Evolutionary conservation across 2,329 filamentous ascomycete species (phyloP), one percentile per base, ranked within the genome.

Genomic region (Fusarium armeniacum): DNA sequence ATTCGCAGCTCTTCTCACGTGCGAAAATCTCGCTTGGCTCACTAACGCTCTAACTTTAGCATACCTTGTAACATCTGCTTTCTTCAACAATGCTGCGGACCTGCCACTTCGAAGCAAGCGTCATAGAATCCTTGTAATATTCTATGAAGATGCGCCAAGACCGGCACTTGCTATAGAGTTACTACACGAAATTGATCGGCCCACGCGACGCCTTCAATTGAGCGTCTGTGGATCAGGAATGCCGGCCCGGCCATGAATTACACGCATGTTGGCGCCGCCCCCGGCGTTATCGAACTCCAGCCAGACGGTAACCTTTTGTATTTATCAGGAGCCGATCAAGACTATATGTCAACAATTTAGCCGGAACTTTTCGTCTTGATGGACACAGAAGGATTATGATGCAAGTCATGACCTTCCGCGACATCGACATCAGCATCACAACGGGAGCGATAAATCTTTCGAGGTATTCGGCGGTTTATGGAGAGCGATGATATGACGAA

Each of bases 401-500:
- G 60, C 64, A 3, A 28, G 24, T 52, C 3, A 53, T 22, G 2
- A 65, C 41, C 2, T 55, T 65, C 5, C 44, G 35, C 1, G 45
- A 66, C 4, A 49, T 65, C 11, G 61, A 65, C 4, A 55, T 60
- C n/a, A 13, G 7, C 36, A 12, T 7, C n/a, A 13, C 36, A 40
- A 40, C n/a, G 10, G 12, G 2, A 28, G 13, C 6, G 30, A 32
- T 1, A 18, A 15, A 3, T 61, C 51, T 24, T 55, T 61, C 38
- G 55, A 10, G 35, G 60, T 4, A 47, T 65, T 26, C 35, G 38
- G 15, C n/a, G 33, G 5, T 51, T 60, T 6, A 46, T 35, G 24
- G 61, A 65, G 30, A 28, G 65, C 8, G 49, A 65, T 32, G 55
- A 46, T 20, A 15, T 65, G 3, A 44, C 61, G 1, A 44, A 32